phyloP scores from a whole-genome alignment of 345 rosid species.

The Gossypium longicalyx region DNA sequence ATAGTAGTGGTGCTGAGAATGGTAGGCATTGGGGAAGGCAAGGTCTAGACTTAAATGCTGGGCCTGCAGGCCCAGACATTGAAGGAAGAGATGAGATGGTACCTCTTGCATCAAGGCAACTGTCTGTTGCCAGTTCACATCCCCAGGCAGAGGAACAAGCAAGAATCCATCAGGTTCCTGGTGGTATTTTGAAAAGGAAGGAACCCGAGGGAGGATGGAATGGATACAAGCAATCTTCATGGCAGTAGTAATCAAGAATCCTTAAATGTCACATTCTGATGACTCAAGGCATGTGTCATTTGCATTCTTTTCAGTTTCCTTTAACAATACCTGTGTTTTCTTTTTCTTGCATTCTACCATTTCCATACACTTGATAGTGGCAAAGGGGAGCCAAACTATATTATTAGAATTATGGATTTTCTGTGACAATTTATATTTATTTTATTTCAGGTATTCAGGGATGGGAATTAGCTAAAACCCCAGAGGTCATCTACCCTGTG shows the following conservation, averaged over 20 bases:
- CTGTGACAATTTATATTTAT: background rate
- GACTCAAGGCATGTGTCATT: constrained; percentile 35
- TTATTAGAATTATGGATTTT: background rate
- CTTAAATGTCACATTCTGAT: constrained; percentile 18
- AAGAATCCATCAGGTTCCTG: constrained; percentile 61
- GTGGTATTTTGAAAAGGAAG: constrained; percentile 64
- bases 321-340: background rate
- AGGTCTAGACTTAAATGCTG: constrained; percentile 75
- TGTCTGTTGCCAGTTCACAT: constrained; percentile 44
- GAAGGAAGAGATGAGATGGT: constrained; percentile 65
- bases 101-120: constrained; percentile 44
- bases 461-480: constrained; percentile 33
- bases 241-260: constrained; percentile 50
- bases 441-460: constrained; percentile 32
- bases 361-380: background rate
- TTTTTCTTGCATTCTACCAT: background rate
- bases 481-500: constrained; percentile 36
- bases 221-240: constrained; percentile 64
- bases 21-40: constrained; percentile 67
- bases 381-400: background rate
- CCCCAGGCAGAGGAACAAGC: constrained; percentile 59
- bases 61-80: constrained; percentile 61
- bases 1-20: constrained; percentile 37
- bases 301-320: background rate
- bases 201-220: constrained; percentile 97